Evolutionary conservation across 2,329 filamentous ascomycete species (phyloP).

Genomic region (Stromatinia cepivora): DNA sequence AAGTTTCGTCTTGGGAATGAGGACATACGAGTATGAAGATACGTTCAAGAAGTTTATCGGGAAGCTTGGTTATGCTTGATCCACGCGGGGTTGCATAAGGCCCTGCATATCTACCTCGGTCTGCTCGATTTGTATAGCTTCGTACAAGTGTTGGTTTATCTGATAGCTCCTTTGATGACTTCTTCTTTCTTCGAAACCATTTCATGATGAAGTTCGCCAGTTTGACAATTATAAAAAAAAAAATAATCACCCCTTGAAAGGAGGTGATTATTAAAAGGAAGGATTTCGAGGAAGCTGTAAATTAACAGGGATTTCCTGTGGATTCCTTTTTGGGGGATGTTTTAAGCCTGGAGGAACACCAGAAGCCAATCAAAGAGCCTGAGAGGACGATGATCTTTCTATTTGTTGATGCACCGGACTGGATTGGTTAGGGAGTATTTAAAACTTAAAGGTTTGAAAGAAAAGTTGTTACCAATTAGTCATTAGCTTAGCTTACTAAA

Average conservation of each 20-base stretch:
- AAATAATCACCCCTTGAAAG: constrained; percentile 1
- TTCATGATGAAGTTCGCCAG: constrained; percentile 23
- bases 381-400: background rate
- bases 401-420: background rate
- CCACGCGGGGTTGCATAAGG: constrained; percentile 24
- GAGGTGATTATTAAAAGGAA: constrained; percentile 16
- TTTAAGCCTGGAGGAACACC: background rate
- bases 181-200: constrained; percentile 24
- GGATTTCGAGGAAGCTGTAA: background rate
- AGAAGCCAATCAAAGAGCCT: background rate
- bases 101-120: constrained; percentile 11
- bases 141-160: constrained; percentile 17
- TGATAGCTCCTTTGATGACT: constrained; percentile 2
- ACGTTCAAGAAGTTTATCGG: constrained; percentile 66
- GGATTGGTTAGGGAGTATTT: background rate
- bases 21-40: constrained; percentile 85
- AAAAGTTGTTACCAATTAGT: no score
- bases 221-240: background rate
- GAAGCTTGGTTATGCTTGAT: constrained; percentile 49
- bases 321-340: background rate
- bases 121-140: constrained; percentile 14
- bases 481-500: no score
- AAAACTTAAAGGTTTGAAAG: background rate
- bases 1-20: constrained; percentile 73
- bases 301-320: background rate